Evolutionary conservation across 2,329 filamentous ascomycete genomes (phyloP).

Genomic region (Phaeosphaeria sp.): DNA sequence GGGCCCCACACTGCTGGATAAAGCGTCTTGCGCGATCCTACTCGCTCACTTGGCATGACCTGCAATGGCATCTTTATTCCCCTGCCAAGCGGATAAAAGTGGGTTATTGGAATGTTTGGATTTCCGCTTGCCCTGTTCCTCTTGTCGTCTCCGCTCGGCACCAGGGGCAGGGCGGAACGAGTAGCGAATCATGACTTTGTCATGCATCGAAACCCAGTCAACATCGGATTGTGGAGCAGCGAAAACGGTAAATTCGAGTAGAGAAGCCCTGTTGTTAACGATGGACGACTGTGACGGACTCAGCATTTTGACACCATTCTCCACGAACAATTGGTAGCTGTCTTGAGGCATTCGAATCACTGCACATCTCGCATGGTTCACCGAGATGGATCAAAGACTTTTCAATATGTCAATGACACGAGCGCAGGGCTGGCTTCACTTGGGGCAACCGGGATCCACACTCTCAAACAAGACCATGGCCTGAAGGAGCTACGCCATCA

Average conservation of each 20-base stretch:
- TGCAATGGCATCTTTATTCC: slow-evolving; percentile 17
- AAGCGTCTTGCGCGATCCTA: slow-evolving; percentile 9
- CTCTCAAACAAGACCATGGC: slow-evolving; percentile 24
- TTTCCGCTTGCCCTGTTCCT: slow-evolving; percentile 38
- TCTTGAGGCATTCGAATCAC: not conserved
- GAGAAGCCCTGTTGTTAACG: too few relatives aligned
- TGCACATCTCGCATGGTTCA: not conserved
- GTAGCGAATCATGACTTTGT: slow-evolving; percentile 30
- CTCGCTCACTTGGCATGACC: slow-evolving; percentile 12
- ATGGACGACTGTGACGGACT: too few relatives aligned
- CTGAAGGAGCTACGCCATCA: slow-evolving; percentile 29
- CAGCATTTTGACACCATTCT: too few relatives aligned
- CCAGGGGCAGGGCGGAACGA: slow-evolving; percentile 29
- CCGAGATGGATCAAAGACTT: slow-evolving; percentile 3
- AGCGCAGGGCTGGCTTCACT: slow-evolving; percentile 23
- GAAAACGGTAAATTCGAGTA: not conserved
- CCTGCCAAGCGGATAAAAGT: slow-evolving; percentile 40
- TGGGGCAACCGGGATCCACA: slow-evolving; percentile 29
- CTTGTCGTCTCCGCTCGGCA: slow-evolving; percentile 22
- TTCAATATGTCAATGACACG: slow-evolving; percentile 11
- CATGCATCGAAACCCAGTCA: not conserved
- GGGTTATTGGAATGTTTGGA: slow-evolving; percentile 16
- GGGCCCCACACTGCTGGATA: slow-evolving; percentile 1
- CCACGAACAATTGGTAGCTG: too few relatives aligned
- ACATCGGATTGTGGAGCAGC: not conserved